Evolutionary conservation across 768 basidiomycete species (phyloP), one percentile per base, ranked within the genome.

Genomic region (Amanita subjunquillea): DNA sequence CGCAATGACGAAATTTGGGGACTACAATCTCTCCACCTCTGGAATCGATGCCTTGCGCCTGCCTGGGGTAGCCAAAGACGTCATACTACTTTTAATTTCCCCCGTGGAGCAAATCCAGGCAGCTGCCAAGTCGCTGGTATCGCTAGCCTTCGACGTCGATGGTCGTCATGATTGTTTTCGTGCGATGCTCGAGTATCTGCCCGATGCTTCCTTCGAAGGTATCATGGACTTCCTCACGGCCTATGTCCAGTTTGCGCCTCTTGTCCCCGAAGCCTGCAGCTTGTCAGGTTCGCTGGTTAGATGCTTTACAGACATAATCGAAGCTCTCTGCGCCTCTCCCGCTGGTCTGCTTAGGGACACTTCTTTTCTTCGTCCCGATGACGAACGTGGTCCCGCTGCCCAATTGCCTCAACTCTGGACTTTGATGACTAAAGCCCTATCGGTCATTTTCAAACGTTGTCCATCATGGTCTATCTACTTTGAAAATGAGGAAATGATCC

Each of bases 241-340:
- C 1, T 97, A 92, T 68, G 72, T 73, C 48, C 67, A 69, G 13
- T 78, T 82, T 57, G 86, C 89, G 0, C 65, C 71, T 9, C 58
- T 62, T 10, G 76, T 90, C 4, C 85, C 88, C 0, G 96, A 98
- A 62, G 94, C 93, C 0, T 91, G 90, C 62, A 83, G 77, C 46
- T 63, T 92, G n/a, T 90, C 96, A 4, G 89, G 88, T 59, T 84
- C 89, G 17, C 78, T 97, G 22, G 96, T 96, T 15, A 83, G 86
- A 3, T 95, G 93, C 66, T 77, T 97, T 59, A 90, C 91, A 10
- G 96, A 99, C 61, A 79, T 96, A 53, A 78, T 97, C 53, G 93
- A 97, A 36, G 85, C 85, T 4, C 76, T 98, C 1, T 95, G 91
- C 61, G 76, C 82, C 7, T 75, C 71, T 36, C 78, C 77, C 1